These are phyloP conservation scores for Myxozyma kluyveri DNA, from an alignment of 805 yeast genomes.

Conservation along the genomic window DNA sequence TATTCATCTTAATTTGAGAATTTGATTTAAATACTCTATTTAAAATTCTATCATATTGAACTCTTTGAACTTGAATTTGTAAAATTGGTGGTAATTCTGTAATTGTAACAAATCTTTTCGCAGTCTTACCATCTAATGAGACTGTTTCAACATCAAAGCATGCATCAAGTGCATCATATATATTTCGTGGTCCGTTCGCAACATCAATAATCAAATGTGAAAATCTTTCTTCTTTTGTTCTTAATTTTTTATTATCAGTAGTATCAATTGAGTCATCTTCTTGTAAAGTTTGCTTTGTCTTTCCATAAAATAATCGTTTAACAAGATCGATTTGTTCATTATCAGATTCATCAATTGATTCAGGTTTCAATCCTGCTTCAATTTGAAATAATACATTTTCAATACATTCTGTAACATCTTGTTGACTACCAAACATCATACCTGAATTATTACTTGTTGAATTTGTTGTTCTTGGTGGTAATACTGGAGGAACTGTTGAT, in stretches of 20 bases:
- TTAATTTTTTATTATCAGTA: neutral
- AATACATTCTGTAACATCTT: constrained; percentile 96
- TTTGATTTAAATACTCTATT: constrained; percentile 76
- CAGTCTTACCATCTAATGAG: constrained; percentile 64
- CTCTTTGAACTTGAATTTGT: constrained; percentile 92
- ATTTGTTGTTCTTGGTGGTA: constrained; percentile 4
- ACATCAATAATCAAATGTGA: constrained; percentile 79
- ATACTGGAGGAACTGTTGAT: constrained; percentile 5
- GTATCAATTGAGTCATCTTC: constrained; percentile 28
- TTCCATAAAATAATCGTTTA: constrained; percentile 80
- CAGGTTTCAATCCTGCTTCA: constrained; percentile 80
- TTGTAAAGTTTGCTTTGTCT: constrained; percentile 68
- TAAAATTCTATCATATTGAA: constrained; percentile 74
- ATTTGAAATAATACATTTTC: constrained; percentile 88
- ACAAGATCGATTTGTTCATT: constrained; percentile 85
- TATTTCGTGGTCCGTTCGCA: constrained; percentile 80
- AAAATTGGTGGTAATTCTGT: constrained; percentile 72
- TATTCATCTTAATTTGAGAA: constrained; percentile 77
- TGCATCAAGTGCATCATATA: constrained; percentile 86
- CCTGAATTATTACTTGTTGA: constrained; percentile 1
- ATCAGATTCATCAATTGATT: constrained; percentile 49
- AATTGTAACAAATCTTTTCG: constrained; percentile 69
- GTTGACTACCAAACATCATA: constrained; percentile 62
- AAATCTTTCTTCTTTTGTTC: constrained; percentile 64
- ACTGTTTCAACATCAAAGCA: constrained; percentile 73